Base-by-base conservation (phyloP, 2,329 filamentous ascomycete genomes). In the Lasiodiplodia theobromae region DNA sequence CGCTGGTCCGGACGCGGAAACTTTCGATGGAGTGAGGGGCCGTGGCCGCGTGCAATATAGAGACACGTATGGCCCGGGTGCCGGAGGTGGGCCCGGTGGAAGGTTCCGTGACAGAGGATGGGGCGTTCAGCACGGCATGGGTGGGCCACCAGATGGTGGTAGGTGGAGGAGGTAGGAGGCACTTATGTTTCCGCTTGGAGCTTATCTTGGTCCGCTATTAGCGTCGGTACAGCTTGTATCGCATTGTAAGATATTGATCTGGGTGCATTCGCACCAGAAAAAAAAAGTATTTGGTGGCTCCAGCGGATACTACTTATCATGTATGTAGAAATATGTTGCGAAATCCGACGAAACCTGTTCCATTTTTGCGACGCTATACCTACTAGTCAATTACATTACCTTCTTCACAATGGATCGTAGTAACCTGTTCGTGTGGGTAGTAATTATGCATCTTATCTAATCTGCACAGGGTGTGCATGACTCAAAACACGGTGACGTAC, bases 1-100 rank as follows among this genome's bases (percentile, higher is more conserved):
- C 70, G 77, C 77, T 11, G 79, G 77, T 1, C 72, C 73, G 25
- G 77, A 79, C 62, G 69, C 75, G 58, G 77, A 76, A 18, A 74
- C 76, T 40, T 44, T 21, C 8, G 52, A 58, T 3, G 52, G 63
- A n/a, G 54, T 68, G 21, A 62, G 66, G 34, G 66, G 66, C 4
- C 54, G 66, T 6, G 66, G 4, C 75, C 76, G 75, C 47, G 73
- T 73, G 40, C 23, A 53, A 23, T 56, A 53, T 10, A 62, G 66
- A 21, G 70, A 71, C 10, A 69, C 70, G 23, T 68, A 70, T 31
- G 71, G 71, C 7, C 68, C 70, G 37, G 31, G 70, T 28, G 71
- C 70, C 10, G 67, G 71, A 18, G 71, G 71, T n/a, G 71, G 71
- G 31, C 31, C 69, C 12, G 68, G 73, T 18, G 69, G 71, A 28